Percentiles rank a stretch among this genome's conserved stretches.
Evolutionary conservation across 768 basidiomycete species (phyloP).

Genomic region (Coprinopsis strossmayeri): DNA sequence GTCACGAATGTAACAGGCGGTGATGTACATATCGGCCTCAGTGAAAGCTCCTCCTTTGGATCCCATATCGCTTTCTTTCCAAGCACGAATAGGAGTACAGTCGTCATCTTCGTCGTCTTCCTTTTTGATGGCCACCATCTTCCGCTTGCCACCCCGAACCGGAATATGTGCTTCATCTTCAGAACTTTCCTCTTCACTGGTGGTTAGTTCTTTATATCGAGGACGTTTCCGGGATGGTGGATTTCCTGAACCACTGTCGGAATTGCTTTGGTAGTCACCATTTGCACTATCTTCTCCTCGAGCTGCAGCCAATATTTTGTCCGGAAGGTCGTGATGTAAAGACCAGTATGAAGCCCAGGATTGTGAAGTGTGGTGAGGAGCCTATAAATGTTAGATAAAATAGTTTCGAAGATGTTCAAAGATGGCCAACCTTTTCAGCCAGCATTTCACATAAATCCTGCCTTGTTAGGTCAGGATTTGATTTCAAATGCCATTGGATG

Average conservation of each 20-base stretch:
- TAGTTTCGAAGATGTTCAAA: conserved; percentile 39
- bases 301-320: conserved; percentile 51
- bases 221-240: conserved; percentile 13
- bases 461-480: conserved; percentile 46
- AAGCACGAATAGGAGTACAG: conserved; percentile 26
- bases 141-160: not conserved
- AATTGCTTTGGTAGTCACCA: conserved; percentile 17
- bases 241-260: conserved; percentile 15
- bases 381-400: conserved; percentile 29
- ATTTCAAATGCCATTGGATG: conserved; percentile 52
- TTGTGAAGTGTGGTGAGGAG: conserved; percentile 54
- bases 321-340: conserved; percentile 56
- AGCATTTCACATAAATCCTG: conserved; percentile 48
- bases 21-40: conserved; percentile 54
- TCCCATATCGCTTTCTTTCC: conserved; percentile 48
- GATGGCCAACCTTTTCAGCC: conserved; percentile 50
- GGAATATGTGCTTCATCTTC: conserved; percentile 14
- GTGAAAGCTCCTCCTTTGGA: conserved; percentile 40
- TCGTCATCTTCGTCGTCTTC: conserved; percentile 29
- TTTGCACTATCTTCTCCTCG: conserved; percentile 22
- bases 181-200: conserved; percentile 20
- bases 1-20: conserved; percentile 53
- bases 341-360: conserved; percentile 72
- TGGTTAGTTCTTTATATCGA: conserved; percentile 12
- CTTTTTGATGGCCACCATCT: conserved; percentile 8